phyloP scores from a whole-genome alignment of 73 alveolate species.

The Tetrahymena borealis region DNA sequence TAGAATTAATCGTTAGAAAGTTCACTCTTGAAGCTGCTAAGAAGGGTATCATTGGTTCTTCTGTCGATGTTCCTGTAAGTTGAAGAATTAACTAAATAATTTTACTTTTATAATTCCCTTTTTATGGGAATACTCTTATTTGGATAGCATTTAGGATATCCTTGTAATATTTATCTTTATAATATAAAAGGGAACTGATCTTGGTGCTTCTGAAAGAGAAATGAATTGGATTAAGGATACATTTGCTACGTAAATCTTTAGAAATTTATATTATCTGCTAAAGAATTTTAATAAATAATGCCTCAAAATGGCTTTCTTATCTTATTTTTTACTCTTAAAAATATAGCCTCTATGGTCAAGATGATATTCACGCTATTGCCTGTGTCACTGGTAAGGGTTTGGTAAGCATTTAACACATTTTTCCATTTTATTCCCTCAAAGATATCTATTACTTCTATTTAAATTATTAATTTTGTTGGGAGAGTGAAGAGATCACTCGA shows the following conservation, averaged over 20 bases:
- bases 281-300: background rate
- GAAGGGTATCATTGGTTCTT: conserved; percentile 72
- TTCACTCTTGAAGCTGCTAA: conserved; percentile 75
- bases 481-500: conserved; percentile 76
- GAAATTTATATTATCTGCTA: background rate
- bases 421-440: background rate
- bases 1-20: conserved; percentile 71
- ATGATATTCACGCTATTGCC: conserved; percentile 65
- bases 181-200: conserved; percentile 64
- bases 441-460: background rate
- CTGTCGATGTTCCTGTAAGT: conserved; percentile 38
- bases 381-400: conserved; percentile 75
- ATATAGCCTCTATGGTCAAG: conserved; percentile 42
- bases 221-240: conserved; percentile 91
- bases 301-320: background rate
- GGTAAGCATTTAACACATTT: background rate
- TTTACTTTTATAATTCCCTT: background rate
- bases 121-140: too few species aligned
- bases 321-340: background rate
- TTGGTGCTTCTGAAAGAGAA: conserved; percentile 77
- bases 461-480: conserved; percentile 72
- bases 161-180: background rate
- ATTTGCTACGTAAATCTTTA: conserved; percentile 21
- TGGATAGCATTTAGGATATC: too few species aligned
- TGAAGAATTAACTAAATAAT: background rate